These are phyloP conservation scores for Talaromyces sp. DNA, from an alignment of 2,329 filamentous ascomycete species.

Conservation along the genomic window DNA sequence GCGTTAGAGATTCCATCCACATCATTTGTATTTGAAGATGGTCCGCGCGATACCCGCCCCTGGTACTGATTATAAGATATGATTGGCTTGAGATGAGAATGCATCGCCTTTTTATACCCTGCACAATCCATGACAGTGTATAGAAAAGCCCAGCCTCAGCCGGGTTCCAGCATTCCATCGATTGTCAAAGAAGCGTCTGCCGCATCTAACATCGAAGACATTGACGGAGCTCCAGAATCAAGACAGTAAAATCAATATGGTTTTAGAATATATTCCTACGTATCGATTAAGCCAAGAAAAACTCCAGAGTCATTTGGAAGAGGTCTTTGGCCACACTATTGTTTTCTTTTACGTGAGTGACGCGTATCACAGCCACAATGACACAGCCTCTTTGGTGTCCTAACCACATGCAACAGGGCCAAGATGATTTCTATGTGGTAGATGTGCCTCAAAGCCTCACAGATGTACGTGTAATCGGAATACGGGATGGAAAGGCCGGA, in stretches of 20 bases:
- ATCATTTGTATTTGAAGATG: background rate
- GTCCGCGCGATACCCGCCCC: background rate
- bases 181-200: background rate
- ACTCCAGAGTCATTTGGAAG: background rate
- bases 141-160: background rate
- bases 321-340: background rate
- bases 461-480: background rate
- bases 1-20: background rate
- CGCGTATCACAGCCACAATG: background rate
- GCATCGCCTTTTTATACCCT: background rate
- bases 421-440: constrained; percentile 5
- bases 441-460: constrained; percentile 4
- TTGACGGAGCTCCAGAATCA: background rate
- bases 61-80: background rate
- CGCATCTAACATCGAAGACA: background rate
- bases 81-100: background rate
- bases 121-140: background rate
- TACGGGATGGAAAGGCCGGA: background rate
- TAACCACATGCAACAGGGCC: background rate
- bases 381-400: background rate
- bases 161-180: background rate
- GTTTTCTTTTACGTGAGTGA: background rate
- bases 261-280: background rate
- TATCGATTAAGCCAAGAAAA: background rate
- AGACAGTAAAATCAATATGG: background rate